A percentile compares a stretch with the other conserved stretches of the same genome.
These are phyloP conservation scores for Peronospora belbahrii DNA, from an alignment of 352 stramenopile species.

Conservation along the genomic window DNA sequence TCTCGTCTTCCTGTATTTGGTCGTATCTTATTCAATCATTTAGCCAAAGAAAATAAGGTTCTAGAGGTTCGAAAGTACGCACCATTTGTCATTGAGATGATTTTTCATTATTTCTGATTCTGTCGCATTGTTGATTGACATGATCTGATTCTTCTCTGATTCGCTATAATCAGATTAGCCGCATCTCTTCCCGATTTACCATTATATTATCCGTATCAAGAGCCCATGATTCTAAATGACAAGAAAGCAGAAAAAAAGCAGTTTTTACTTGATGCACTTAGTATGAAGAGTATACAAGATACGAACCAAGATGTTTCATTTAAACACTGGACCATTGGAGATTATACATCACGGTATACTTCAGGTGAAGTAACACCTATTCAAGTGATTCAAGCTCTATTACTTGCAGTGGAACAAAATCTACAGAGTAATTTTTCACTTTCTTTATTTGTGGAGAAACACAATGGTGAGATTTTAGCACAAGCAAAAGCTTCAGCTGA, in stretches of 20 bases:
- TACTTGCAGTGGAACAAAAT: conserved; percentile 48
- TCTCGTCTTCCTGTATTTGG: conserved; percentile 41
- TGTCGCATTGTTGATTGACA: no score
- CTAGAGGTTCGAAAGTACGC: conserved; percentile 43
- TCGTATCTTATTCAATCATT: conserved; percentile 35
- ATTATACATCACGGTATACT: conserved; percentile 58
- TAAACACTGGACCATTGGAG: conserved; percentile 56
- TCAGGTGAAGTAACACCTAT: conserved; percentile 42
- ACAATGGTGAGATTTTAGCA: conserved; percentile 61
- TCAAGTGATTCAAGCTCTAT: conserved; percentile 58
- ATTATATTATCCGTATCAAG: conserved; percentile 75
- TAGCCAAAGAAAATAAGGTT: conserved; percentile 58
- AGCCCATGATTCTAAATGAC: conserved; percentile 31
- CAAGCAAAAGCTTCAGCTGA: conserved; percentile 57
- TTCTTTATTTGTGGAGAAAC: conserved; percentile 66
- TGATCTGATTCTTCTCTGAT: no score
- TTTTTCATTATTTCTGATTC: no score
- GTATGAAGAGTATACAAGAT: conserved; percentile 14
- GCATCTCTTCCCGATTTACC: conserved; percentile 60
- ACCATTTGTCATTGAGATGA: no score
- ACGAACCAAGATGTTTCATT: conserved; percentile 22
- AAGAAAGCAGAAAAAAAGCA: conserved; percentile 10
- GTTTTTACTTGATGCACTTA: conserved; percentile 28
- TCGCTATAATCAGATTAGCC: conserved; percentile 34
- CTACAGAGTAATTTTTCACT: conserved; percentile 43